phyloP scores from a whole-genome alignment of 2,329 filamentous ascomycete species.

The Nothopassalora personata region DNA sequence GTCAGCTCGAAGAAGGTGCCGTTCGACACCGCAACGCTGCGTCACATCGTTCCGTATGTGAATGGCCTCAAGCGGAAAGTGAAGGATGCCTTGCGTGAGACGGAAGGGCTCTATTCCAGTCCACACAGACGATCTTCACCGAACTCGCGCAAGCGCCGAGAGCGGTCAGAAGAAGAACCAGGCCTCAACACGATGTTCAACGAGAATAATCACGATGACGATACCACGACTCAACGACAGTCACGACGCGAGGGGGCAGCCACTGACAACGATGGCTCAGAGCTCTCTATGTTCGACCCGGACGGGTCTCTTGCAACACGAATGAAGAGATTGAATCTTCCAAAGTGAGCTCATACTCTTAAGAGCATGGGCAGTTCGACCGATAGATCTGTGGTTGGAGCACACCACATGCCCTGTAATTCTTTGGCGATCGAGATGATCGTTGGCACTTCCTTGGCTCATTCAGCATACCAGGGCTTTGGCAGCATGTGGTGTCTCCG shows the following conservation, averaged over 20 bases:
- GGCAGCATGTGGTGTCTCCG: slow-evolving; percentile 12
- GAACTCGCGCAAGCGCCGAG: not conserved
- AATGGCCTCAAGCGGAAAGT: slow-evolving; percentile 44
- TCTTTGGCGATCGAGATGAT: not conserved
- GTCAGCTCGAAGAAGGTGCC: slow-evolving; percentile 51
- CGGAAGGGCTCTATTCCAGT: slow-evolving; percentile 44
- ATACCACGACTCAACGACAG: slow-evolving; percentile 16
- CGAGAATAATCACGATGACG: slow-evolving; percentile 20
- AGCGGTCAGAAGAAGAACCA: slow-evolving; percentile 27
- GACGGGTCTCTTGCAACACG: slow-evolving; percentile 12
- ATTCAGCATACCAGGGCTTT: slow-evolving; percentile 14
- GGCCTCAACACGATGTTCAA: slow-evolving; percentile 33
- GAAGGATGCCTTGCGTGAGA: slow-evolving; percentile 44
- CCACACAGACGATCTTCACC: slow-evolving; percentile 28
- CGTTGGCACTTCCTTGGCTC: slow-evolving; percentile 3
- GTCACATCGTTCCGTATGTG: slow-evolving; percentile 55
- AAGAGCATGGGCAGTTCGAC: not conserved
- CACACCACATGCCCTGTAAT: slow-evolving; percentile 2
- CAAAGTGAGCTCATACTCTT: slow-evolving; percentile 4
- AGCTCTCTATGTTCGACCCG: slow-evolving; percentile 11
- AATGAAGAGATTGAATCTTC: slow-evolving; percentile 17
- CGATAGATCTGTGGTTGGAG: not conserved
- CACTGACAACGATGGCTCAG: slow-evolving; percentile 26
- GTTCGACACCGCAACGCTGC: slow-evolving; percentile 60
- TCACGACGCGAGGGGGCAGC: slow-evolving; percentile 22